phyloP scores from a whole-genome alignment of 1,284 basidiomycete species.

The Heterobasidion irregulare region DNA sequence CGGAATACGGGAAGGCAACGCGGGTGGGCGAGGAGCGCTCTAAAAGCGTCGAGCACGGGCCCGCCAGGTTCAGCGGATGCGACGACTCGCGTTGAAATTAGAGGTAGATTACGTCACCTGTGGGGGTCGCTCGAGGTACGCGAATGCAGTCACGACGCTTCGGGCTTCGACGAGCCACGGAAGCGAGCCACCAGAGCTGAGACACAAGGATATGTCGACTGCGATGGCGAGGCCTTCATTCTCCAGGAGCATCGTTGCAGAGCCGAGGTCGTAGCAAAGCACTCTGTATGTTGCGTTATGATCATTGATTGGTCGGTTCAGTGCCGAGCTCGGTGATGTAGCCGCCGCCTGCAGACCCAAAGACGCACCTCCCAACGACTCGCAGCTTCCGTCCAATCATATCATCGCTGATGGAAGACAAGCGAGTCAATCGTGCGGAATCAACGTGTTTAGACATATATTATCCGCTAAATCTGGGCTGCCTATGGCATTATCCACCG shows the following conservation, averaged over 20 bases:
- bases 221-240: slow-evolving; percentile 4
- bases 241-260: slow-evolving; percentile 7
- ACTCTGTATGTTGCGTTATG: slow-evolving; percentile 5
- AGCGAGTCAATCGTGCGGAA: slow-evolving; percentile 9
- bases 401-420: slow-evolving; percentile 7
- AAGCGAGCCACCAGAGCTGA: neutral
- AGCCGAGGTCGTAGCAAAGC: slow-evolving; percentile 8
- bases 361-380: slow-evolving; percentile 11
- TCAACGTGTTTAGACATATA: slow-evolving; percentile 10
- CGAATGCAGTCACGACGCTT: slow-evolving; percentile 10
- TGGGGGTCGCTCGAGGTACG: slow-evolving; percentile 9
- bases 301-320: neutral
- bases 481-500: no score
- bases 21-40: neutral
- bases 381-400: slow-evolving; percentile 12
- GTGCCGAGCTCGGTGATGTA: neutral
- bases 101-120: neutral
- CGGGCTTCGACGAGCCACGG: slow-evolving; percentile 9
- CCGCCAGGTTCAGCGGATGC: neutral
- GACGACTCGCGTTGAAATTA: neutral
- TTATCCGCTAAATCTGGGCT: no score
- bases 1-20: neutral
- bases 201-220: neutral
- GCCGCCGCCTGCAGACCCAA: neutral
- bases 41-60: neutral